Base-by-base conservation (phyloP, 1,284 basidiomycete species). In the Flammula alnicola region DNA sequence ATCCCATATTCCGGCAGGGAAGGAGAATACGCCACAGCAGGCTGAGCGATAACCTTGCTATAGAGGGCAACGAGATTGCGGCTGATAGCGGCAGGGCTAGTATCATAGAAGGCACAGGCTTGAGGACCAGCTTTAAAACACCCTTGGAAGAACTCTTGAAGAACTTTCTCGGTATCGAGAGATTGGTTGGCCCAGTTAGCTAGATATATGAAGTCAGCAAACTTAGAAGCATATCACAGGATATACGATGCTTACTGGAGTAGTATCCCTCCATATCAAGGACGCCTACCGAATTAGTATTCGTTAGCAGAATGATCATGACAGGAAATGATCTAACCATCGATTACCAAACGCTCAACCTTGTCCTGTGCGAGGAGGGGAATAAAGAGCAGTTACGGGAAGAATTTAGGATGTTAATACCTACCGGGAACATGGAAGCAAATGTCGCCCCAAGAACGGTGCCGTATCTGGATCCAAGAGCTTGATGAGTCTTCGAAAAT, bases 361-460 rank as follows among this genome's bases (percentile, higher is more conserved):
- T 71, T 69, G 44, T 74, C 68, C 72, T 74, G 19, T 9, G 30
- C 16, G 4, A 29, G 32, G 16, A 33, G 44, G 20, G 25, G 27
- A 5, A 30, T 10, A 14, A 14, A 22, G 19, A 29, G 31, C n/a
- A 22, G 17, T 7, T 1, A 12, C 3, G n/a, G 12, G 4, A 35
- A 22, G 10, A 7, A 20, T 3, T 14, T 23, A 10, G 12, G 12
- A 6, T 19, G 6, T 5, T 10, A n/a, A 38, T 5, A 63, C 65
- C 45, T 54, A 73, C 76, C 0, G 77, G 76, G 50, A 76, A 78
- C 62, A 78, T 71, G 1, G 75, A 60, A 1, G 76, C 70, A 57
- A 75, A 77, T 11, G 71, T 73, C 11, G 67, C 62, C 4, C 77
- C 77, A 4, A 79, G 65, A 7, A 78, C 54, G 12, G 67, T 67